phyloP scores from a whole-genome alignment of 2,329 filamentous ascomycete genomes.

The Teratosphaeria epicoccoides region DNA sequence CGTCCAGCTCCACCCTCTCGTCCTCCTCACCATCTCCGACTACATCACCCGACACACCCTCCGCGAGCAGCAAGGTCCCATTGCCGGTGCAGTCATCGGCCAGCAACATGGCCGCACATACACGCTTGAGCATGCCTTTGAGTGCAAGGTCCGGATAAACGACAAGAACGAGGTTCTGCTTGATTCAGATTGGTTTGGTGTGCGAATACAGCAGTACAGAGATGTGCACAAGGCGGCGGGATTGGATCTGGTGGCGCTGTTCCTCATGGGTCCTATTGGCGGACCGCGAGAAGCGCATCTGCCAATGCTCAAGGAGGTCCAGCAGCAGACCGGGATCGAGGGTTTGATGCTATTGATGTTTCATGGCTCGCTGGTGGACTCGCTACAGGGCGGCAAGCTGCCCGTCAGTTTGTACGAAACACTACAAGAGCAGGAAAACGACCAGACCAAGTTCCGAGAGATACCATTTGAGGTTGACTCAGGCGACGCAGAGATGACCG shows the following conservation, averaged over 20 bases:
- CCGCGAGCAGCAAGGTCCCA: conserved; percentile 60
- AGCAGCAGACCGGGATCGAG: conserved; percentile 49
- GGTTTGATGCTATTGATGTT: conserved; percentile 81
- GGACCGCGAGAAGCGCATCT: conserved; percentile 61
- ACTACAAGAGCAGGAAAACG: conserved; percentile 53
- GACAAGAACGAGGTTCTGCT: conserved; percentile 44
- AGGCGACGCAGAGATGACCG: conserved; percentile 94
- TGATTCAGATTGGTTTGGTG: conserved; percentile 60
- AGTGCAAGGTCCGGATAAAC: conserved; percentile 51
- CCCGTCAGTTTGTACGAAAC: conserved; percentile 86
- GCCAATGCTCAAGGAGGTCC: conserved; percentile 65
- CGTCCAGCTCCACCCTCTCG: conserved; percentile 80
- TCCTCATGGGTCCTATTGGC: conserved; percentile 53
- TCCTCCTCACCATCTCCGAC: conserved; percentile 92
- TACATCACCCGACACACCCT: conserved; percentile 87
- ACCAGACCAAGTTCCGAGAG: conserved; percentile 66
- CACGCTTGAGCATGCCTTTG: conserved; percentile 87
- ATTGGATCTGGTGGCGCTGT: conserved; percentile 63
- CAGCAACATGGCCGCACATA: conserved; percentile 85
- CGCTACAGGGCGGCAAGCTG: conserved; percentile 62
- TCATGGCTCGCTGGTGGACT: conserved; percentile 52
- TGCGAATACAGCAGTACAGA: conserved; percentile 78
- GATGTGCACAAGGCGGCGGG: conserved; percentile 75
- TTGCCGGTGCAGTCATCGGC: conserved; percentile 80
- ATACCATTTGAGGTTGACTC: conserved; percentile 83